Base-by-base conservation (phyloP, 352 stramenopile genomes). In the Globisporangium megalacanthum region DNA sequence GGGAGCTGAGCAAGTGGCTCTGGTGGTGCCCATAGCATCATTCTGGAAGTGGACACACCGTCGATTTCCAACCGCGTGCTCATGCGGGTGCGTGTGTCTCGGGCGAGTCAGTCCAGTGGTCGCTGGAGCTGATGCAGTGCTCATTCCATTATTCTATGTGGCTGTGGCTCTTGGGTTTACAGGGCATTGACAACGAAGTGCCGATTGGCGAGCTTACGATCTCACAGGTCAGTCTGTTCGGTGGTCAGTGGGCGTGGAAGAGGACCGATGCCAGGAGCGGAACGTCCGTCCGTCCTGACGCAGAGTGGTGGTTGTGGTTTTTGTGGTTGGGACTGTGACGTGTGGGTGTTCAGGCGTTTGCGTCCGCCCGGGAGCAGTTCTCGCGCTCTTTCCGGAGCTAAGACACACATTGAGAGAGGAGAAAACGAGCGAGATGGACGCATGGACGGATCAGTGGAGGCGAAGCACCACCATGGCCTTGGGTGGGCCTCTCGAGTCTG, bases 41-140 rank as follows among this genome's bases (percentile, higher is more conserved):
- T 96, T 51, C 66, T 96, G 62, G 88, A 97, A 65, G 69, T 88
- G 25, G 87, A 97, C 64, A 92, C 87, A 31, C 79, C 85, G 20
- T 92, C 86, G 29, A 94, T 97, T 60, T 82, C 83, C 45, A 95
- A 96, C 70, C 86, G 88, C 25, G 88, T 97, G 62, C 76, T 96
- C 51, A 97, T 97, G 88, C 84, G 88, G 49, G 87, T 94, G 86
- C 61, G 79, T 66, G 47, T 14, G 22, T 44, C 4, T 45, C 7
- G 42, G 3, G 0, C 1, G 25, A 29, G 25, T 45, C 39, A 29
- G 25, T 45, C 39, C 13, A 45, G 39, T 45, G 39, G n/a, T 49
- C n/a, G 8, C 8, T n/a, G 0, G 8, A 11, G 20, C 15, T 7
- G 15, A 2, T 45, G 49, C 31, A 9, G 6, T 6, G 7, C 6